phyloP scores from a whole-genome alignment of 371 early-diverging fungal genomes.

The Umbelopsis sp. region DNA sequence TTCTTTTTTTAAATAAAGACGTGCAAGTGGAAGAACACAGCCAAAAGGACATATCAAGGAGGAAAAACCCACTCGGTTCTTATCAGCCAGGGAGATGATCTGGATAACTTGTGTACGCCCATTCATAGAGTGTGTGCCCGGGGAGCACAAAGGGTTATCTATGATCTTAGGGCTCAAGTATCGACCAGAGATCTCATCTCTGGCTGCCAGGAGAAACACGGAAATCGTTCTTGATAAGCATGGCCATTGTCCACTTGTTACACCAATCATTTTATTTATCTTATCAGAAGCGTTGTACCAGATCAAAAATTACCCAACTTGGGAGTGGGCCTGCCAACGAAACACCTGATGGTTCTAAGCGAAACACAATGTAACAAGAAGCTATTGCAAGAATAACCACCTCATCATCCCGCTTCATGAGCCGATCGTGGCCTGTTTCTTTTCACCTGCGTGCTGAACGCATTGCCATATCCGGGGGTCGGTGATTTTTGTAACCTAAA shows the following conservation, averaged over 20 bases:
- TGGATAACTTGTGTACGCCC: not conserved
- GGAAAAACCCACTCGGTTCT: not conserved
- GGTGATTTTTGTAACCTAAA: constrained; percentile 3
- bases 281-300: constrained; percentile 9
- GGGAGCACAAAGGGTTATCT: not conserved
- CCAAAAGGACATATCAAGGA: not conserved
- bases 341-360: too few relatives aligned
- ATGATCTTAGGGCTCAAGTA: not conserved
- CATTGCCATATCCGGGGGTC: not conserved
- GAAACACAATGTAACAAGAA: too few relatives aligned
- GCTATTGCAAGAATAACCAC: too few relatives aligned
- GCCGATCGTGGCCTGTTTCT: too few relatives aligned
- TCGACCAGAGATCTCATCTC: not conserved
- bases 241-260: constrained; percentile 13
- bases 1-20: not conserved
- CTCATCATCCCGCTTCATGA: too few relatives aligned
- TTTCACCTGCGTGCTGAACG: too few relatives aligned
- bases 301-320: constrained; percentile 3
- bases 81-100: not conserved
- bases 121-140: too few relatives aligned
- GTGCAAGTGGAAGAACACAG: not conserved
- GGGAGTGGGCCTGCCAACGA: too few relatives aligned
- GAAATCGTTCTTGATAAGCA: constrained; percentile 11
- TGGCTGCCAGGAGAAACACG: constrained; percentile 11
- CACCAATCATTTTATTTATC: constrained; percentile 7